These are phyloP conservation scores for Cordyceps militaris DNA, from an alignment of 2,329 filamentous ascomycete genomes.

Conservation along the genomic window DNA sequence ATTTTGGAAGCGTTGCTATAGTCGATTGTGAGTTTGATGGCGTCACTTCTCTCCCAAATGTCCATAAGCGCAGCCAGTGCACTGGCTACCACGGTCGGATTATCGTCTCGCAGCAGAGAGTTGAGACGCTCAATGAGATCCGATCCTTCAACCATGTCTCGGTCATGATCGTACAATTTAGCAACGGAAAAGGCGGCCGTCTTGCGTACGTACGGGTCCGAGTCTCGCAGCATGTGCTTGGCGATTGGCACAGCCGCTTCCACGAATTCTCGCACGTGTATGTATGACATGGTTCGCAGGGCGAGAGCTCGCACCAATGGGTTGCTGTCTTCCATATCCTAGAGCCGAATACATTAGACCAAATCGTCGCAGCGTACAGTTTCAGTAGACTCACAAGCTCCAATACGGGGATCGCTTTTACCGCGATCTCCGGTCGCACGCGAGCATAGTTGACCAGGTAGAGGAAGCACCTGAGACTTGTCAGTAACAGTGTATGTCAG, in stretches of 20 bases:
- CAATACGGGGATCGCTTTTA: slow-evolving; percentile 85
- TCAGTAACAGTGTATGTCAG: slow-evolving; percentile 11
- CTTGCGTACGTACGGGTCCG: slow-evolving; percentile 94
- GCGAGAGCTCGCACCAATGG: slow-evolving; percentile 88
- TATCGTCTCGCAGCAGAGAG: slow-evolving; percentile 84
- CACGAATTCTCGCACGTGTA: slow-evolving; percentile 93
- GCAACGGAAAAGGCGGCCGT: slow-evolving; percentile 94
- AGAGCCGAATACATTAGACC: slow-evolving; percentile 14
- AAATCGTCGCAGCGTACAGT: neutral
- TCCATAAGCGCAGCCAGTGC: slow-evolving; percentile 88
- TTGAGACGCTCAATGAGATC: slow-evolving; percentile 92
- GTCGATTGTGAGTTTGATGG: slow-evolving; percentile 96
- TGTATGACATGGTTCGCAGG: slow-evolving; percentile 91
- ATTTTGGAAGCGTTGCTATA: slow-evolving; percentile 97
- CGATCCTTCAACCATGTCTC: slow-evolving; percentile 78
- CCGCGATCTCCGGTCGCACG: slow-evolving; percentile 85
- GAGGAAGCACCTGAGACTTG: slow-evolving; percentile 75
- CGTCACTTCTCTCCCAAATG: slow-evolving; percentile 96
- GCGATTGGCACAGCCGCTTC: slow-evolving; percentile 81
- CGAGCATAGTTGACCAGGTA: slow-evolving; percentile 96
- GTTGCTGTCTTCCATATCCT: slow-evolving; percentile 93
- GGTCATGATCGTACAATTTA: slow-evolving; percentile 96
- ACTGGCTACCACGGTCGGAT: slow-evolving; percentile 93
- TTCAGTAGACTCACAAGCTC: slow-evolving; percentile 54
- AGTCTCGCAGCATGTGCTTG: slow-evolving; percentile 74